These are phyloP conservation scores for Skeletonema potamos DNA, from an alignment of 108 stramenopile species.

Conservation along the genomic window DNA sequence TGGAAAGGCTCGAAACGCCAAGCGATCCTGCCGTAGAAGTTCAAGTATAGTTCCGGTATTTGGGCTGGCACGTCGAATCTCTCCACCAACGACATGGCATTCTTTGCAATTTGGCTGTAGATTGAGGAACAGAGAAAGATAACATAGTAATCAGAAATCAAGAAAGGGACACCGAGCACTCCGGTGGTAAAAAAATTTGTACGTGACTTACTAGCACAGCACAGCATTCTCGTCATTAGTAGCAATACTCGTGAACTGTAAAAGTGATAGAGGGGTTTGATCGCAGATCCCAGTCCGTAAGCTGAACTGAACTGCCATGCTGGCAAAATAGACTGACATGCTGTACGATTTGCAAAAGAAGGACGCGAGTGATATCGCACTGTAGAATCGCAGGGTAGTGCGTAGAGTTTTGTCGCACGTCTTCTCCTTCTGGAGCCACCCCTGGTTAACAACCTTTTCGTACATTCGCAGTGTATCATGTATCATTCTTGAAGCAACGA, in stretches of 20 bases:
- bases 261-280: background rate
- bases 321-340: background rate
- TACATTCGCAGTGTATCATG: background rate
- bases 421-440: background rate
- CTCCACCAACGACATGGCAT: background rate
- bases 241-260: background rate
- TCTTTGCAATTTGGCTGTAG: background rate
- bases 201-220: background rate
- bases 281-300: slow-evolving; percentile 20
- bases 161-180: background rate
- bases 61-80: background rate
- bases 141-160: background rate
- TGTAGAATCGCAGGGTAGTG: background rate
- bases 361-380: background rate
- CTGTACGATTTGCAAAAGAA: background rate
- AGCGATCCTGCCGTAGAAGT: background rate
- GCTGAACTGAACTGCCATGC: background rate
- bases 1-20: background rate
- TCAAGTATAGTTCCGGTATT: background rate
- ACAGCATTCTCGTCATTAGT: background rate
- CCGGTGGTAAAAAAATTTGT: background rate
- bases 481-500: background rate
- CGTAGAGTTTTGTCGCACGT: background rate
- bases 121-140: background rate
- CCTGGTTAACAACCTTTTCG: background rate